Evolutionary conservation across 2,329 filamentous ascomycete genomes (phyloP).

Genomic region (Westerdykella sp.): DNA sequence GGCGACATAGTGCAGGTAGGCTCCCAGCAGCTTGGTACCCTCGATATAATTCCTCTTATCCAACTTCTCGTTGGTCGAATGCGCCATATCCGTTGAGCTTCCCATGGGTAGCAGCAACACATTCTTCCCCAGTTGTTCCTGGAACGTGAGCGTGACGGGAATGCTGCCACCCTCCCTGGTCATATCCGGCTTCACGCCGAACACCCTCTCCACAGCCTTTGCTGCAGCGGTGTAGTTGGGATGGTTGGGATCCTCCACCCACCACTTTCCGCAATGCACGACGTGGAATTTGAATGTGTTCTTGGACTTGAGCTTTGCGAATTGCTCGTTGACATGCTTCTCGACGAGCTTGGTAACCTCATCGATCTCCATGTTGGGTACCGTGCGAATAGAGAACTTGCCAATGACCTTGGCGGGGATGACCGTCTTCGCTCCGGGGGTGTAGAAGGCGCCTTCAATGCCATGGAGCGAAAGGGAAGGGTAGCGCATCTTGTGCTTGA

Average conservation of each 20-base stretch:
- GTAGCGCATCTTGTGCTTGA: conserved; percentile 95
- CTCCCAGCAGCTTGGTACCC: conserved; percentile 89
- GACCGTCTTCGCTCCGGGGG: conserved; percentile 92
- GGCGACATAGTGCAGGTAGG: conserved; percentile 93
- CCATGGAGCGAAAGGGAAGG: conserved; percentile 93
- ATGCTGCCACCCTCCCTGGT: conserved; percentile 97
- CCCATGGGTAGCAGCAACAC: conserved; percentile 94
- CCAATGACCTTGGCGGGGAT: conserved; percentile 96
- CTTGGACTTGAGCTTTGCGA: conserved; percentile 83
- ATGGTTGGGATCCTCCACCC: conserved; percentile 94
- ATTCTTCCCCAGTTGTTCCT: conserved; percentile 97
- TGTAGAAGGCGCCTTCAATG: conserved; percentile 88
- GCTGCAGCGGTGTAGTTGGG: conserved; percentile 96
- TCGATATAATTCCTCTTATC: conserved; percentile 98
- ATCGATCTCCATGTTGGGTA: conserved; percentile 93
- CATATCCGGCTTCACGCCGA: conserved; percentile 87
- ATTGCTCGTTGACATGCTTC: conserved; percentile 76
- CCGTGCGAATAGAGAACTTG: conserved; percentile 97
- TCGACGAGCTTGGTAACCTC: conserved; percentile 80
- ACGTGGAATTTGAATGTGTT: conserved; percentile 78
- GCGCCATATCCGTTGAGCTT: conserved; percentile 89
- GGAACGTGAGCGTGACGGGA: conserved; percentile 92
- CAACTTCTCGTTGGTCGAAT: conserved; percentile 98
- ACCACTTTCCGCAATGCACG: conserved; percentile 95
- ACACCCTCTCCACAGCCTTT: conserved; percentile 95